A percentile compares a stretch with the other conserved stretches of the same genome.
These are phyloP conservation scores for Mrakia gelida DNA, from an alignment of 768 basidiomycete genomes.

Conservation along the genomic window DNA sequence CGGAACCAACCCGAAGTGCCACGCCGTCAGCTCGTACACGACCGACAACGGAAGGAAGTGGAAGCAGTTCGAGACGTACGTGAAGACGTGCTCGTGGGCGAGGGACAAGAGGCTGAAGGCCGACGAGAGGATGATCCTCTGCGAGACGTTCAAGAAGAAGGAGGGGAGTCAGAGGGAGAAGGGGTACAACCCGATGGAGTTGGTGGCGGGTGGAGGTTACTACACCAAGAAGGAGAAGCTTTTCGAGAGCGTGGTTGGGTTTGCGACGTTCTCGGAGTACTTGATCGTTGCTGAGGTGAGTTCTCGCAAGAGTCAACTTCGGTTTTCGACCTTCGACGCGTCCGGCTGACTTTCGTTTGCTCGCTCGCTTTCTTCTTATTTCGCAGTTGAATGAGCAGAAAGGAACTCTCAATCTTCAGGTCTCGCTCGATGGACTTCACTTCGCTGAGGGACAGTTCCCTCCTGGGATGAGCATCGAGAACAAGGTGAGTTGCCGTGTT, in stretches of 20 bases:
- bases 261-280: constrained; percentile 87
- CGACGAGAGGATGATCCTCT: constrained; percentile 83
- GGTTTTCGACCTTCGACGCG: background rate
- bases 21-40: constrained; percentile 64
- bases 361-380: constrained; percentile 49
- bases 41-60: constrained; percentile 51
- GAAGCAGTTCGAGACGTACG: constrained; percentile 74
- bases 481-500: constrained; percentile 49
- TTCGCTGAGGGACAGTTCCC: constrained; percentile 90
- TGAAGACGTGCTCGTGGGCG: constrained; percentile 88
- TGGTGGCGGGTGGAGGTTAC: constrained; percentile 71
- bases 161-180: constrained; percentile 62
- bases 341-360: constrained; percentile 20
- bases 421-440: constrained; percentile 81
- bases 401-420: constrained; percentile 67
- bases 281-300: constrained; percentile 89
- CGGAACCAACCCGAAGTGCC: constrained; percentile 55
- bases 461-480: constrained; percentile 78
- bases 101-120: constrained; percentile 70
- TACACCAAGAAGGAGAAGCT: constrained; percentile 66
- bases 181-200: constrained; percentile 68
- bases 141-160: constrained; percentile 82
- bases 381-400: constrained; percentile 49
- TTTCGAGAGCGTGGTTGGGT: constrained; percentile 86
- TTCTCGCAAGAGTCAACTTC: background rate